These are phyloP conservation scores for Fusarium falciforme DNA, from an alignment of 2,329 filamentous ascomycete genomes.

Conservation along the genomic window DNA sequence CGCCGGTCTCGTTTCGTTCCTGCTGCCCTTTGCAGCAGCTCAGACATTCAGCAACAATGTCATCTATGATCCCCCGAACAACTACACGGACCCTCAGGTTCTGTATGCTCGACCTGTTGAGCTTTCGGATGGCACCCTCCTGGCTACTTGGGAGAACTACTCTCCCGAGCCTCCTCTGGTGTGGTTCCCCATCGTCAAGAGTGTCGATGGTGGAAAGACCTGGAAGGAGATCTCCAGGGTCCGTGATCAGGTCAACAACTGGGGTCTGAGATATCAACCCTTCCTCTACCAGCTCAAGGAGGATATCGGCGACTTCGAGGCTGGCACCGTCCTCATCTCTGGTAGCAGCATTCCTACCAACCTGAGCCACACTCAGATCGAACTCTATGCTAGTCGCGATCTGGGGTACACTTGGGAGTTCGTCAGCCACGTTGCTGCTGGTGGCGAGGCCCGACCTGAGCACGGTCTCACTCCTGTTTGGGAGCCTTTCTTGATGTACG, in stretches of 20 bases:
- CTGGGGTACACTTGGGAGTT: constrained; percentile 73
- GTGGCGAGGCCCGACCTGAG: constrained; percentile 70
- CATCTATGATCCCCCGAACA: constrained; percentile 55
- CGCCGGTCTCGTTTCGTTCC: constrained; percentile 15
- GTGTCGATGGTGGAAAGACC: constrained; percentile 64
- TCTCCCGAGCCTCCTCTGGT: constrained; percentile 65
- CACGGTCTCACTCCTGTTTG: constrained; percentile 77
- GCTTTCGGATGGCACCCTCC: constrained; percentile 58
- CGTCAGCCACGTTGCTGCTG: constrained; percentile 72
- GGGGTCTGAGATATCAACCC: constrained; percentile 77
- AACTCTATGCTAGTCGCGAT: constrained; percentile 74
- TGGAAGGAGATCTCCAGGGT: constrained; percentile 74
- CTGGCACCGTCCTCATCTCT: constrained; percentile 72
- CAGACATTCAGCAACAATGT: constrained; percentile 44
- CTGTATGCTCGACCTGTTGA: constrained; percentile 59
- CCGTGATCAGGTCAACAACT: constrained; percentile 71
- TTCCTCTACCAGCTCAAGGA: constrained; percentile 73
- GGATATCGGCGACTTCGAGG: constrained; percentile 66
- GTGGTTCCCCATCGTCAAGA: constrained; percentile 66
- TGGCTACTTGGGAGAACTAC: constrained; percentile 69
- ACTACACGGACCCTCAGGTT: constrained; percentile 57
- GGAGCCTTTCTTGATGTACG: constrained; percentile 74
- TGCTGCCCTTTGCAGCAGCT: constrained; percentile 31
- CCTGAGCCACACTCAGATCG: constrained; percentile 73
- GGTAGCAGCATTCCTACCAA: constrained; percentile 70